These are phyloP conservation scores for Leccinum griseonigrum DNA, from an alignment of 1,284 basidiomycete species.

Conservation along the genomic window DNA sequence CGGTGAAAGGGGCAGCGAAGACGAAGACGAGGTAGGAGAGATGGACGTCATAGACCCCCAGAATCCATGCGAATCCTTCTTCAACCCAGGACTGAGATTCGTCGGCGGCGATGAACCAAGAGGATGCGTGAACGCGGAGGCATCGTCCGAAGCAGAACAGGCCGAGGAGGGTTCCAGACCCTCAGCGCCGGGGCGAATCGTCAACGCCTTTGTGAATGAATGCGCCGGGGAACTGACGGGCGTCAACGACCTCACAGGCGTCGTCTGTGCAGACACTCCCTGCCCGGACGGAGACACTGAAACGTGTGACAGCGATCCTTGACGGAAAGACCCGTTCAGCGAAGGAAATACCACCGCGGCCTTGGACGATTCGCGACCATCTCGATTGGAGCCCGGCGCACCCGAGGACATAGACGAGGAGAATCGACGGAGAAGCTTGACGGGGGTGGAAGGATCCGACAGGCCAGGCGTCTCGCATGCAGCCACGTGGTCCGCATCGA, in stretches of 20 bases:
- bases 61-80: constrained; percentile 30
- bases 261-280: constrained; percentile 14
- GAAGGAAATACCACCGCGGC: constrained; percentile 24
- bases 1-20: constrained; percentile 19
- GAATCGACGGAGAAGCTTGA: constrained; percentile 15
- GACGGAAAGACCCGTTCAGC: constrained; percentile 25
- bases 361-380: constrained; percentile 9
- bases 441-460: constrained; percentile 16
- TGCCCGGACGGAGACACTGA: not conserved
- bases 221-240: constrained; percentile 6
- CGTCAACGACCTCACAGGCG: constrained; percentile 8
- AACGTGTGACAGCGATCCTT: constrained; percentile 7
- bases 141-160: constrained; percentile 2
- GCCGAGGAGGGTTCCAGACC: not conserved
- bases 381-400: constrained; percentile 1
- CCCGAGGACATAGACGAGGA: constrained; percentile 1
- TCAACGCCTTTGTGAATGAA: not conserved
- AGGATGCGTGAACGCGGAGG: constrained; percentile 5
- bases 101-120: constrained; percentile 11
- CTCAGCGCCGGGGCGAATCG: not conserved
- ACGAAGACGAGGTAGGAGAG: constrained; percentile 25
- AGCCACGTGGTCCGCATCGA: constrained; percentile 4
- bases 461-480: constrained; percentile 3
- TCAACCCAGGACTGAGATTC: constrained; percentile 14
- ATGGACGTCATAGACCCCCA: constrained; percentile 24